These are phyloP conservation scores for Exobasidium cylindrosporum DNA, from an alignment of 1,284 basidiomycete genomes.

Conservation along the genomic window DNA sequence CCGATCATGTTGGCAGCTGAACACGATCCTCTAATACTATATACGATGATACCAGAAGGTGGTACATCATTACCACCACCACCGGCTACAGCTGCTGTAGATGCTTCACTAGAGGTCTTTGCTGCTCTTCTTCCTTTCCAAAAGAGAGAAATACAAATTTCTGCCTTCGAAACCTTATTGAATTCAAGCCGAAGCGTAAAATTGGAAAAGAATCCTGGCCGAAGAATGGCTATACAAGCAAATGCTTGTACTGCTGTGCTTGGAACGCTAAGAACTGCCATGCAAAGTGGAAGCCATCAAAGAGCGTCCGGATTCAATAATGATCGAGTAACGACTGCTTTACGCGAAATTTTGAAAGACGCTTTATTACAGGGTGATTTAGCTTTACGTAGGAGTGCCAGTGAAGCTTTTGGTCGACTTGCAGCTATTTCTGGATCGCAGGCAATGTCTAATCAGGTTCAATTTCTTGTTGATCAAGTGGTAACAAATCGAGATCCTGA, in stretches of 20 bases:
- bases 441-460: constrained; percentile 83
- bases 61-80: constrained; percentile 73
- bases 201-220: constrained; percentile 80
- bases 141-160: constrained; percentile 67
- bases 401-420: constrained; percentile 84
- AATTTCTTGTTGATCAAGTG: constrained; percentile 90
- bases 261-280: constrained; percentile 64
- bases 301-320: constrained; percentile 48
- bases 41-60: constrained; percentile 45
- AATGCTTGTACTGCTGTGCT: constrained; percentile 80
- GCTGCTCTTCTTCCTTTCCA: constrained; percentile 72
- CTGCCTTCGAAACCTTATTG: constrained; percentile 68
- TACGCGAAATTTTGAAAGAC: constrained; percentile 79
- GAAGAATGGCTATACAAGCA: constrained; percentile 80
- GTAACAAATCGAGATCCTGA: constrained; percentile 92
- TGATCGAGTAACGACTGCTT: constrained; percentile 69
- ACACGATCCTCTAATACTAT: constrained; percentile 78
- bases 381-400: constrained; percentile 73
- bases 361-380: constrained; percentile 77
- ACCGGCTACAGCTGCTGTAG: constrained; percentile 77
- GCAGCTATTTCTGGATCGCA: constrained; percentile 78
- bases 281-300: constrained; percentile 29
- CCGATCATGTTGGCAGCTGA: constrained; percentile 82
- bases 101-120: constrained; percentile 84
- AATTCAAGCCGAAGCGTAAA: constrained; percentile 68